Base-by-base conservation (phyloP, 768 basidiomycete species). In the Daedaleopsis nitida region DNA sequence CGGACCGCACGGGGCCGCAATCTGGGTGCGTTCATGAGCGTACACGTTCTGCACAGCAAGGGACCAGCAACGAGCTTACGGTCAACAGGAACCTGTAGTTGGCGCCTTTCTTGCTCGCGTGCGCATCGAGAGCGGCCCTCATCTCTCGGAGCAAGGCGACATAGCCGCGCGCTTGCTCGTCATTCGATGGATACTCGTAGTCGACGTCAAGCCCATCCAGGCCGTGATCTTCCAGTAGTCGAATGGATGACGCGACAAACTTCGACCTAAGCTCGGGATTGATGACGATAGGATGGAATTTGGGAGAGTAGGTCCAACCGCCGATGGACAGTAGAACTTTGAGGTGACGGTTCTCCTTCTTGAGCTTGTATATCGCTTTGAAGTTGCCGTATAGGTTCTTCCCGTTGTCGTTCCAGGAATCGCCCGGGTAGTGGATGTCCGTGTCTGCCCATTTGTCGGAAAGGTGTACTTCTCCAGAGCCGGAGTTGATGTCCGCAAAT, bases 371-470 rank as follows among this genome's bases (percentile, higher is more conserved):
- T 59, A 98, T 84, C 52, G 91, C 92, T 72, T 96, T 97, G 77
- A 98, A 85, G 74, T 96, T 96, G 55, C 96, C 96, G 68, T 96
- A 98, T 17, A 98, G 84, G 74, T 98, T 97, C 64, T 81, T 88
- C 47, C 94, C 95, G 27, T 71, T 72, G 55, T 98, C 96, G 66
- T 95, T 90, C 97, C 97, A 99, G 5, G 89, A 90, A 74, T 99
- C 97, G 9, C 89, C 92, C 0, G 90, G 87, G 72, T 96, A 96
- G 72, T 98, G 97, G 49, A 98, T 98, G 72, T 98, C 94, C 69
- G 96, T 86, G 78, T 99, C 97, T 0, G 95, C 89, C 96, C 96
- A 98, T 2, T 80, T 73, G 68, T 99, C 97, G 39, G 94, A 96
- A 55, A 98, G 75, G 68, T 84, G 76, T 19, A 98, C 96, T 69